Evolutionary conservation across 2,329 filamentous ascomycete genomes (phyloP).

Genomic region (Camillea tinctor): DNA sequence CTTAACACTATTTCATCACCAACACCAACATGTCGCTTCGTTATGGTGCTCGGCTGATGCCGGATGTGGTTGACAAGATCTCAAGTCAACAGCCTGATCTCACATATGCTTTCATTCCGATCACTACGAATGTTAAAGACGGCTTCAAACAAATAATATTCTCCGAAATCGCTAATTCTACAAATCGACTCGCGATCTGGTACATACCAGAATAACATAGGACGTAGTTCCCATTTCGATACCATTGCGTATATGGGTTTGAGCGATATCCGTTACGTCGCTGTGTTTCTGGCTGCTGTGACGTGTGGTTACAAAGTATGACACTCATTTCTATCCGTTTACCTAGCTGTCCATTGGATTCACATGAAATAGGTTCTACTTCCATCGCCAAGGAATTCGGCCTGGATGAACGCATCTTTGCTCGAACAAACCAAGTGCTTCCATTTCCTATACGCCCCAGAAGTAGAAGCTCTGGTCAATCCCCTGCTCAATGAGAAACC

Average conservation of each 20-base stretch:
- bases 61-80: constrained; percentile 4
- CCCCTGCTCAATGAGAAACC: not conserved
- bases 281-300: constrained; percentile 9
- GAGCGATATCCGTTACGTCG: constrained; percentile 10
- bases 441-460: constrained; percentile 5
- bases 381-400: constrained; percentile 9
- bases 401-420: constrained; percentile 5
- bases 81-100: constrained; percentile 2
- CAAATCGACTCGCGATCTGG: not conserved
- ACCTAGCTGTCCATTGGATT: not conserved
- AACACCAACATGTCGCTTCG: not conserved
- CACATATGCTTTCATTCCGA: constrained; percentile 1
- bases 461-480: not conserved
- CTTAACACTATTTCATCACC: not conserved
- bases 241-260: constrained; percentile 12
- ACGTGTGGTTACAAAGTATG: constrained; percentile 10
- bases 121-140: not conserved
- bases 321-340: not conserved
- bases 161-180: constrained; percentile 2
- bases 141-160: constrained; percentile 4
- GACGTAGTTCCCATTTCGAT: constrained; percentile 2
- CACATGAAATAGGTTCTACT: constrained; percentile 7
- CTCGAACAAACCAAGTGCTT: constrained; percentile 6
- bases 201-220: not conserved
- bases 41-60: constrained; percentile 3